phyloP scores from a whole-genome alignment of 805 yeast species.

The Kuraishia ogatae region DNA sequence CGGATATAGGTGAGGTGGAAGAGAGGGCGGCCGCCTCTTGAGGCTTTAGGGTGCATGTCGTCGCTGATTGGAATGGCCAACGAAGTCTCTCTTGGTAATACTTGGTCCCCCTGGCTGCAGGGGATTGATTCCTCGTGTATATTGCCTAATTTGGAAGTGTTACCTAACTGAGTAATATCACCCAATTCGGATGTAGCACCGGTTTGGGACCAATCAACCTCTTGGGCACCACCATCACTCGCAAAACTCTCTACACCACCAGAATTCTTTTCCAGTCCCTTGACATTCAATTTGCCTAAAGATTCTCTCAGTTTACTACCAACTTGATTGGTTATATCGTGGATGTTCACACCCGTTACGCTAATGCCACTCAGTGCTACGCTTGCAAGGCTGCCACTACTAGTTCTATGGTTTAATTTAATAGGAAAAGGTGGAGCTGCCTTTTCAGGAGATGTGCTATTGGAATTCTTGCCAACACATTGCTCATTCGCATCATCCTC shows the following conservation, averaged over 20 bases:
- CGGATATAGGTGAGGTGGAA: conserved; percentile 54
- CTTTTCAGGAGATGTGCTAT: neutral
- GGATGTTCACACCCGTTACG: neutral
- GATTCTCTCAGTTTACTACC: neutral
- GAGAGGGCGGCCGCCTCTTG: conserved; percentile 23
- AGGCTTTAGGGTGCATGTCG: too few relatives aligned
- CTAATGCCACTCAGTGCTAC: neutral
- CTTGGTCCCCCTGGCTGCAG: too few relatives aligned
- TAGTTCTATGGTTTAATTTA: neutral
- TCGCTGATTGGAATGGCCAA: too few relatives aligned
- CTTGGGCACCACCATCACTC: neutral
- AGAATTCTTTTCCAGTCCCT: neutral
- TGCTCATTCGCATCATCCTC: conserved; percentile 19
- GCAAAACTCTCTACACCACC: neutral
- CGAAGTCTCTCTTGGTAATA: too few relatives aligned
- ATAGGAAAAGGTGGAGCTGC: neutral
- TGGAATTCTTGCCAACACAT: neutral
- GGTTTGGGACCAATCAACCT: neutral
- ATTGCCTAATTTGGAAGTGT: too few relatives aligned
- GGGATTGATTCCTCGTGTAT: too few relatives aligned
- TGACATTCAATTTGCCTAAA: neutral
- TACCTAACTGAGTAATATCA: too few relatives aligned
- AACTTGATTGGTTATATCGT: neutral
- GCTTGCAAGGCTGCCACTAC: neutral
- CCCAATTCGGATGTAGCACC: too few relatives aligned